A percentile compares a stretch with the other conserved stretches of the same genome.
These are phyloP conservation scores for Alopecurus myosuroides DNA, from an alignment of 176 grass and related monocot species.

Conservation along the genomic window DNA sequence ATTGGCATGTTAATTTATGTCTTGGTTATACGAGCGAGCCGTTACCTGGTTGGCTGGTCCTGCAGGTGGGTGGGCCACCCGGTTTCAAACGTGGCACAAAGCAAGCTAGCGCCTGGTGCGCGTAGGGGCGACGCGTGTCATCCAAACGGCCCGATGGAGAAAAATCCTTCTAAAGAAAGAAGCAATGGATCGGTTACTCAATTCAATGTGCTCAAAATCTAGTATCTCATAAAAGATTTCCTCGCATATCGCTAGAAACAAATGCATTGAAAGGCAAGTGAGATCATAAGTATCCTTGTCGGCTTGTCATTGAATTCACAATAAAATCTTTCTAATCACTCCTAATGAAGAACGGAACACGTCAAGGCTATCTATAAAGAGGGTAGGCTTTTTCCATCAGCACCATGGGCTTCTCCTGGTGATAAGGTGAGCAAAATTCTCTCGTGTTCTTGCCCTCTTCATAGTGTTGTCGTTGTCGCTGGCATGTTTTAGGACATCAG, in stretches of 20 bases:
- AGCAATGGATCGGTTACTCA: not conserved
- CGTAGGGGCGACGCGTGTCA: not conserved
- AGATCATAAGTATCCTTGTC: conserved; percentile 3
- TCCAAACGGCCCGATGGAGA: not conserved
- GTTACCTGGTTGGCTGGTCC: not conserved
- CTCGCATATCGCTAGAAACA: conserved; percentile 6
- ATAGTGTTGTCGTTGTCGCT: not conserved
- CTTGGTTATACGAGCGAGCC: not conserved
- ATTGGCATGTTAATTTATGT: not conserved
- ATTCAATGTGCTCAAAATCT: conserved; percentile 21
- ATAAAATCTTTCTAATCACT: not conserved
- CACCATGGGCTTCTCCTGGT: conserved; percentile 26
- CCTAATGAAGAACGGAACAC: not conserved
- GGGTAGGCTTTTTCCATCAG: not conserved
- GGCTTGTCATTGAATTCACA: conserved; percentile 10
- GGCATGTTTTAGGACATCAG: conserved; percentile 11
- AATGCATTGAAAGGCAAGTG: not conserved
- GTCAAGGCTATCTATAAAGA: not conserved
- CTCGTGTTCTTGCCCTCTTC: conserved; percentile 32
- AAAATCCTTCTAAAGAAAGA: not conserved
- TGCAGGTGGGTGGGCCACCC: not conserved
- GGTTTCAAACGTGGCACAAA: not conserved
- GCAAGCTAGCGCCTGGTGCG: not conserved
- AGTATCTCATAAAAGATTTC: conserved; percentile 23
- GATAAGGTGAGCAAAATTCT: conserved; percentile 42